These are phyloP conservation scores for Monilinia fructicola DNA, from an alignment of 2,329 filamentous ascomycete species.

Conservation along the genomic window DNA sequence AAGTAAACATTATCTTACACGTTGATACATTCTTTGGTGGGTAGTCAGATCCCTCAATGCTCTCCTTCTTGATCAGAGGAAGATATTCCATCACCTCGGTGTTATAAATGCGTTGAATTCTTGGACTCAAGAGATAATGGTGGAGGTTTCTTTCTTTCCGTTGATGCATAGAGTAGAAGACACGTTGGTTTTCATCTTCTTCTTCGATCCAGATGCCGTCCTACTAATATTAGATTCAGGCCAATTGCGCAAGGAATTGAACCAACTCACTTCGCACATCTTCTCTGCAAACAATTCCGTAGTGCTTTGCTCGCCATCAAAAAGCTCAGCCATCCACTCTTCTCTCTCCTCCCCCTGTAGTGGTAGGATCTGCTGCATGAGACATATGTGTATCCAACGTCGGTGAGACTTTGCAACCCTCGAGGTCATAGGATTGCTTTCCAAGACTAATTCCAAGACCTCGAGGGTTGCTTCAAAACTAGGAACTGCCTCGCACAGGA, in stretches of 20 bases:
- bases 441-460: neutral
- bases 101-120: neutral
- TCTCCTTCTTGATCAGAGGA: neutral
- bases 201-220: neutral
- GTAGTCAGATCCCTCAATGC: slow-evolving; percentile 1
- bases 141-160: neutral
- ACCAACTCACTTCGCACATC: neutral
- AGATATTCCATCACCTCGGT: neutral
- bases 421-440: neutral
- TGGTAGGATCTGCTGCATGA: slow-evolving; percentile 1
- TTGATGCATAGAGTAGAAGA: neutral
- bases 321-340: neutral
- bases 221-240: neutral
- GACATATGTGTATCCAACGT: slow-evolving; percentile 5
- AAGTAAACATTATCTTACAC: neutral
- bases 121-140: neutral
- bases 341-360: neutral
- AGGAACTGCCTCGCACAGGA: neutral
- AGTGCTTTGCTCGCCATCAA: neutral
- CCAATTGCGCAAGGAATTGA: neutral
- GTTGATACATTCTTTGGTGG: neutral
- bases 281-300: neutral
- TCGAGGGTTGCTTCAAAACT: neutral
- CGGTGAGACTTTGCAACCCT: neutral
- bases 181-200: neutral